Conservation (phyloP, 768 basidiomycete species). For the Cystobasidium onofrii region DNA sequence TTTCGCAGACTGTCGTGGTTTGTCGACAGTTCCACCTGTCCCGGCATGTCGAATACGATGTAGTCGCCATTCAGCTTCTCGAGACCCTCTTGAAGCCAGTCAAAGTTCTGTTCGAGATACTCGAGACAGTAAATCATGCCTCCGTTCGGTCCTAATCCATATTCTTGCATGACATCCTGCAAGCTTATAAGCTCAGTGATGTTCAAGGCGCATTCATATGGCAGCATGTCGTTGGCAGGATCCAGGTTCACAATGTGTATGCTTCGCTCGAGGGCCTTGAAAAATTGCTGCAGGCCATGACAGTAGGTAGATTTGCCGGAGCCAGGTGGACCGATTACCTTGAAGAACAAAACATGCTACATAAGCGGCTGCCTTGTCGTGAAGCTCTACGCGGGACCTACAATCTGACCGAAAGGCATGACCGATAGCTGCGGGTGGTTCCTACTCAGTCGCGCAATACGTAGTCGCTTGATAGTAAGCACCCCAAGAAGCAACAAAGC, state of each 20-base stretch:
- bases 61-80: constrained; percentile 62
- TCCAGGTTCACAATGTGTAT: constrained; percentile 90
- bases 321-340: constrained; percentile 49
- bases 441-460: background rate
- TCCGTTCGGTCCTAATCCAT: constrained; percentile 86
- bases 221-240: constrained; percentile 79
- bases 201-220: constrained; percentile 83
- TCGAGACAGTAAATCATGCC: constrained; percentile 95
- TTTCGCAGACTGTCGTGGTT: constrained; percentile 82
- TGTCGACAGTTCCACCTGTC: constrained; percentile 94
- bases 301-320: constrained; percentile 50
- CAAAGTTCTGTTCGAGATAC: constrained; percentile 88
- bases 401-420: constrained; percentile 41
- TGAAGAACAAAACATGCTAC: constrained; percentile 36
- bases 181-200: constrained; percentile 79
- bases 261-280: constrained; percentile 74
- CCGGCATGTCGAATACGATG: constrained; percentile 88
- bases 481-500: background rate
- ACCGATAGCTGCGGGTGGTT: background rate
- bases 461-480: too few species aligned
- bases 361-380: background rate
- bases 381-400: background rate
- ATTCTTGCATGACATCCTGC: constrained; percentile 72
- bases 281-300: constrained; percentile 54
- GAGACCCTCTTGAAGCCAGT: constrained; percentile 52